These are phyloP conservation scores for Babesia gibsoni DNA, from an alignment of 169 alveolate genomes.

Conservation along the genomic window DNA sequence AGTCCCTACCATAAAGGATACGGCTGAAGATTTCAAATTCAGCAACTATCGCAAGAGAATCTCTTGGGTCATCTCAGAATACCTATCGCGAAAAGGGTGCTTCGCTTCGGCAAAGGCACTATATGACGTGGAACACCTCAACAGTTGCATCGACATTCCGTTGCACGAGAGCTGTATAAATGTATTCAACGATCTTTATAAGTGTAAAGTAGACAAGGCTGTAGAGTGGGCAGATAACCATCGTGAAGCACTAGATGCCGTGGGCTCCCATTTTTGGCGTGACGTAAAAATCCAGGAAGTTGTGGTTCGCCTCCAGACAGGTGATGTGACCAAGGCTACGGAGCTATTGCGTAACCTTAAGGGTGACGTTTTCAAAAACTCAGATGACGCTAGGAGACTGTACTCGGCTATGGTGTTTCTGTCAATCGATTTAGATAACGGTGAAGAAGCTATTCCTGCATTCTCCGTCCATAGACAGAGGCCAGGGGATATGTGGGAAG, in stretches of 20 bases:
- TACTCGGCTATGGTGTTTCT: constrained; percentile 44
- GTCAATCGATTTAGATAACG: neutral
- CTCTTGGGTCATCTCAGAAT: constrained; percentile 54
- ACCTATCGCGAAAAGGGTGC: constrained; percentile 42
- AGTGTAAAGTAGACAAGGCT: constrained; percentile 22
- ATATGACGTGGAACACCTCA: constrained; percentile 16
- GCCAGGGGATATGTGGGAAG: too few relatives aligned
- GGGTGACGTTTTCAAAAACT: constrained; percentile 7
- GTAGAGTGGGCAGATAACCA: constrained; percentile 56
- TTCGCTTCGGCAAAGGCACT: constrained; percentile 8
- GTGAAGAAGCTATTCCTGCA: too few relatives aligned
- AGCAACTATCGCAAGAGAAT: constrained; percentile 54
- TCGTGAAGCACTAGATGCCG: neutral
- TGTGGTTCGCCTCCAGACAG: neutral
- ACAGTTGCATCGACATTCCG: constrained; percentile 25
- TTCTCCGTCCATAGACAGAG: too few relatives aligned
- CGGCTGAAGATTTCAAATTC: constrained; percentile 9
- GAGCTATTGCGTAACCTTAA: constrained; percentile 2
- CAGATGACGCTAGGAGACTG: constrained; percentile 50
- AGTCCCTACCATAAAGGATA: neutral
- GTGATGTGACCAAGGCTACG: constrained; percentile 9
- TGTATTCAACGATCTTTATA: constrained; percentile 20
- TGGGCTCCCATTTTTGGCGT: constrained; percentile 15
- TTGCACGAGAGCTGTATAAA: neutral
- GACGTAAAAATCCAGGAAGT: constrained; percentile 45